Conservation (phyloP, 2,329 filamentous ascomycete species). For the Colletotrichum cuscutae region DNA sequence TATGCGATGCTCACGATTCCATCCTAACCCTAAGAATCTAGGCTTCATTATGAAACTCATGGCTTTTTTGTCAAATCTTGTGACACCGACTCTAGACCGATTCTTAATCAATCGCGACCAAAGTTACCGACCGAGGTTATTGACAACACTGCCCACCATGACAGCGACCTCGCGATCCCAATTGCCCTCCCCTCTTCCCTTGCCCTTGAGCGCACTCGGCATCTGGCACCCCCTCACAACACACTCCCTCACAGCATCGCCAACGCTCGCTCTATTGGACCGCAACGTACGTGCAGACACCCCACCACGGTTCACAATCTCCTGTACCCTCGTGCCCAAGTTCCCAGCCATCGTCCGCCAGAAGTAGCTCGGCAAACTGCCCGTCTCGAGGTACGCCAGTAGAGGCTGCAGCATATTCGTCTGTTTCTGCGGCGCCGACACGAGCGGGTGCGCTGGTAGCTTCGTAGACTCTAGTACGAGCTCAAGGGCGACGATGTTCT, state of each 20-base stretch:
- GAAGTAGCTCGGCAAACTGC: slow-evolving; percentile 89
- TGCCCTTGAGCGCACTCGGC: slow-evolving; percentile 66
- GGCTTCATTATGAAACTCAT: no score
- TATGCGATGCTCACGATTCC: no score
- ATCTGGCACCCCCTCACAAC: slow-evolving; percentile 81
- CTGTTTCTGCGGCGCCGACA: slow-evolving; percentile 53
- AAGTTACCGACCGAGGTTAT: slow-evolving; percentile 58
- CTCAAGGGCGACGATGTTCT: slow-evolving; percentile 91
- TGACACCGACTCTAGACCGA: no score
- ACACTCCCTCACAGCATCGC: slow-evolving; percentile 83
- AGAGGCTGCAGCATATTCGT: slow-evolving; percentile 75
- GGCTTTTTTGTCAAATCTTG: no score
- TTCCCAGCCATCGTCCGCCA: slow-evolving; percentile 89
- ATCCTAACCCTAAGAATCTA: no score
- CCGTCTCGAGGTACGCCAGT: slow-evolving; percentile 83
- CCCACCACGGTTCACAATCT: slow-evolving; percentile 85
- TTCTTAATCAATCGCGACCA: no score
- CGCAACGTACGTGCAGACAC: slow-evolving; percentile 84
- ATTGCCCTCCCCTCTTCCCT: slow-evolving; percentile 53
- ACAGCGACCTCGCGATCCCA: slow-evolving; percentile 96
- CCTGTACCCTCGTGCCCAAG: slow-evolving; percentile 81
- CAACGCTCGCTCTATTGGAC: slow-evolving; percentile 78
- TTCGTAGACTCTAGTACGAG: slow-evolving; percentile 76
- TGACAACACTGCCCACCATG: slow-evolving; percentile 88
- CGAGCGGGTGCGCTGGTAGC: slow-evolving; percentile 74